Percentiles rank a stretch among this genome's conserved stretches.
Conservation (phyloP, 805 yeast species). For the Sugiyamaella marilandica region DNA sequence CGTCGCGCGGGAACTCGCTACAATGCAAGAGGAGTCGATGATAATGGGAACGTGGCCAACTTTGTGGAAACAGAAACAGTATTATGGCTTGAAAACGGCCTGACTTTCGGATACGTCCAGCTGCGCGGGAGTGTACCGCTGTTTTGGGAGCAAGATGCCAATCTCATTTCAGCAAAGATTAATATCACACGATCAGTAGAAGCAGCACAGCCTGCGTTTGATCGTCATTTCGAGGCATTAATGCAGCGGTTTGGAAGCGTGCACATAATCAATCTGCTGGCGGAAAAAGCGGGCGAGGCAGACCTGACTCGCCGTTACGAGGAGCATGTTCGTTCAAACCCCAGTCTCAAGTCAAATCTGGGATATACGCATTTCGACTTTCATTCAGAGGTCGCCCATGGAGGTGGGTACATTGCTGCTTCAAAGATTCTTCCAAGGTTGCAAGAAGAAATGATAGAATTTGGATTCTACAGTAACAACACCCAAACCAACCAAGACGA, state of each 20-base stretch:
- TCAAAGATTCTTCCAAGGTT: constrained; percentile 59
- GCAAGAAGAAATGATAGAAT: constrained; percentile 61
- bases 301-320: constrained; percentile 65
- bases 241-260: constrained; percentile 78
- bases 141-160: constrained; percentile 97
- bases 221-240: constrained; percentile 68
- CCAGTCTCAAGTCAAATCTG: constrained; percentile 36
- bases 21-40: constrained; percentile 93
- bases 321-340: constrained; percentile 44
- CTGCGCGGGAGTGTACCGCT: constrained; percentile 95
- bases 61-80: constrained; percentile 91
- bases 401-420: constrained; percentile 86
- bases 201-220: constrained; percentile 88
- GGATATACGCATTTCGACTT: constrained; percentile 84
- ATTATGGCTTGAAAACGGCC: constrained; percentile 44
- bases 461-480: constrained; percentile 81
- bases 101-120: constrained; percentile 74
- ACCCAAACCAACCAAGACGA: constrained; percentile 47
- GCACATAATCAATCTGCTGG: constrained; percentile 81
- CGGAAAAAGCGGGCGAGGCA: constrained; percentile 73
- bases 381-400: constrained; percentile 87
- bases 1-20: constrained; percentile 94
- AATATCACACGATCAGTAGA: constrained; percentile 82
- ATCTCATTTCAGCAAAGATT: constrained; percentile 85
- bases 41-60: constrained; percentile 91